Evolutionary conservation across 331 rosid species (phyloP), one percentile per base, ranked within the genome.

Genomic region (Acacia pycnantha): DNA sequence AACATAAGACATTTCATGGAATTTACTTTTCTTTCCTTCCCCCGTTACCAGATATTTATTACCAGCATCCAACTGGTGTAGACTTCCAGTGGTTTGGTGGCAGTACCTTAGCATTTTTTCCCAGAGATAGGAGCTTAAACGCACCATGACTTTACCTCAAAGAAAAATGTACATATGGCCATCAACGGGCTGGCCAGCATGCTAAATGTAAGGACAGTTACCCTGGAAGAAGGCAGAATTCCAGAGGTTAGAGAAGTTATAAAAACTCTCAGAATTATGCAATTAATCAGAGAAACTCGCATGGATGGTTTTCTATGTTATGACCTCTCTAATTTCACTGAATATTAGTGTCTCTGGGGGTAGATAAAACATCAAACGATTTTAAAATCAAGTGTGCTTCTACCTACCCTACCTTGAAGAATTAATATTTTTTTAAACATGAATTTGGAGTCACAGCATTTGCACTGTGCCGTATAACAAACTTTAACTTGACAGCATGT

Each of bases 151-250:
- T 77, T 86, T 73, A 90, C 98, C 94, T 91, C 93, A 77, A 89
- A 86, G 83, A 73, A 48, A 62, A 87, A 80, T 47, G 90, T 68
- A 67, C 94, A 88, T 81, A 93, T 59, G 77, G 87, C 98, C 66
- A 92, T 85, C 29, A 83, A 90, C 59, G 92, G 94, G 75, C 88
- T 82, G 79, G 94, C 89, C 79, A 93, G 83, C 67, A 90, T 0
- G 77, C 90, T 91, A 88, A 93, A 93, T 64, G 90, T 82, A 77
- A 91, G 84, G 73, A 91, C 97, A 4, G 98, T 90, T 77, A 83
- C 83, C 88, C 97, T 93, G 92, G 66, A 89, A 79, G 31, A 74
- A 76, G 67, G 83, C 33, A 24, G 51, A 84, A 81, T 41, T 50
- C 82, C 73, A 76, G 10, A 82, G 74, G 43, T 56, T 53, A 78